Evolutionary conservation across 176 grass and related monocot genomes (phyloP), one percentile per base, ranked within the genome.

Genomic region (Stipa capillata): DNA sequence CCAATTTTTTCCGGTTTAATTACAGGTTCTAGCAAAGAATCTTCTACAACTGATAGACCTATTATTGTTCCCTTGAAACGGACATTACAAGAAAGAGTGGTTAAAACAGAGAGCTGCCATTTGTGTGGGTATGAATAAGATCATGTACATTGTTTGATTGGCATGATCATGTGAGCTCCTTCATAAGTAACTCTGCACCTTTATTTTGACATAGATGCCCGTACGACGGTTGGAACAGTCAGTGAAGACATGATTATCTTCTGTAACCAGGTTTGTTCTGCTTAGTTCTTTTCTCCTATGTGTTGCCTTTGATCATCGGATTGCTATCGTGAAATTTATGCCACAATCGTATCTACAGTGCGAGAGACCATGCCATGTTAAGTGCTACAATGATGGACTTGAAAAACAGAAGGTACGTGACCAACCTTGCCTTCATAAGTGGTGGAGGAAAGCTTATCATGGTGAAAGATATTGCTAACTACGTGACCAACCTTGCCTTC

Each of bases 201-300:
- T 83, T 69, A 63, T 81, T 89, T 79, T 55, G 64, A 84, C 78
- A 97, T 90, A 28, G 24, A 86, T 72, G 69, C 18, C 27, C 34
- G 0, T 74, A 88, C 89, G 4, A 78, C 51, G 21, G 18, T 91
- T 67, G 79, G 83, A 75, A 52, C 58, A 79, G 66, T 85, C 23
- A 21, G 40, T 23, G 57, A 68, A 48, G 73, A 88, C 37, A 83
- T 72, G 55, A 85, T 92, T 41, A 70, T 90, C 69, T 97, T 92
- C 75, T 97, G 93, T 90, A 88, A 87, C 83, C 93, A 97, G 83
- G 90, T 92, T 63, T 76, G 63, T 79, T 82, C 28, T 63, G 40
- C 47, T 50, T 69, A 25, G 17, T 57, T 35, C 6, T 72, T 80
- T 54, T 69, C 36, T 64, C 69, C 17, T 69, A n/a, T 68, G 29